Percentiles rank a stretch among this genome's conserved stretches.
phyloP scores from a whole-genome alignment of 805 yeast species.

The Jamesozyma rosinii region DNA sequence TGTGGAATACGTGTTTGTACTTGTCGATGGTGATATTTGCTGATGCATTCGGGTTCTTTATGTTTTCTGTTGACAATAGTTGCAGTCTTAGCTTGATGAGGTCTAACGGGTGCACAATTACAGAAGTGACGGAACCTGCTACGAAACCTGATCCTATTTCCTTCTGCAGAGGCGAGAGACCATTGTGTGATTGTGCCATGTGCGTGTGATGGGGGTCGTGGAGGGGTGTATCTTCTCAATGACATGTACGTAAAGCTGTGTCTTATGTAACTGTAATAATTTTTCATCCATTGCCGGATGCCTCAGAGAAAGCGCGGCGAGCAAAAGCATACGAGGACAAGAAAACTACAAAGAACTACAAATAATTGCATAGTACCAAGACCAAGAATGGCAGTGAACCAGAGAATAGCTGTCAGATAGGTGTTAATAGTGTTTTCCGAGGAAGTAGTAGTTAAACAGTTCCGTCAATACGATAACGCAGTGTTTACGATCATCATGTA shows the following conservation, averaged over 20 bases:
- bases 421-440: conserved; percentile 12
- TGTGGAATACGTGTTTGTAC: background rate
- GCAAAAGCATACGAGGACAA: too few relatives aligned
- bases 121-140: conserved; percentile 76
- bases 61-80: conserved; percentile 32
- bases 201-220: too few relatives aligned
- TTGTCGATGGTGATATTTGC: background rate
- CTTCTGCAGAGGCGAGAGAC: conserved; percentile 13
- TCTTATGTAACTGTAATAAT: too few relatives aligned
- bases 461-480: conserved; percentile 32
- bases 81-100: conserved; percentile 77
- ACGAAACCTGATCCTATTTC: conserved; percentile 64
- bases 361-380: too few relatives aligned
- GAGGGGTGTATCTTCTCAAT: too few relatives aligned
- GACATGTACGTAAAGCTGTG: too few relatives aligned
- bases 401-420: conserved; percentile 5
- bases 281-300: too few relatives aligned
- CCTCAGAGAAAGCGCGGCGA: too few relatives aligned
- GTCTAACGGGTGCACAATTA: conserved; percentile 83
- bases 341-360: too few relatives aligned
- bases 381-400: too few relatives aligned
- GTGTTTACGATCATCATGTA: conserved; percentile 18
- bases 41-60: background rate
- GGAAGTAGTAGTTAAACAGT: conserved; percentile 9
- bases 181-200: too few relatives aligned